Percentiles rank a stretch among this genome's conserved stretches.
Evolutionary conservation across 2,329 filamentous ascomycete species (phyloP).

Genomic region (Xylaria digitata): DNA sequence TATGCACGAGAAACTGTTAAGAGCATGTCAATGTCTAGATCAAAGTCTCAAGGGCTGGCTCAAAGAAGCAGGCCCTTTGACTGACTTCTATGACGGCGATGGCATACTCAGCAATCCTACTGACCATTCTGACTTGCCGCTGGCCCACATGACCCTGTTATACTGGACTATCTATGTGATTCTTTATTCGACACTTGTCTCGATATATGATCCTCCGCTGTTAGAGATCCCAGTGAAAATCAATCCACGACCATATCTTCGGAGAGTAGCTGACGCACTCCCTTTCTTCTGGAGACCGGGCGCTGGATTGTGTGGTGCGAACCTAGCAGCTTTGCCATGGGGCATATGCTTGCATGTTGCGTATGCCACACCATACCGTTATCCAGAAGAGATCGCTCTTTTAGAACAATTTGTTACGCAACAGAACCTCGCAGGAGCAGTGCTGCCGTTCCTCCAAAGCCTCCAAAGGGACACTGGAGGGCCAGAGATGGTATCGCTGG

Average conservation of each 20-base stretch:
- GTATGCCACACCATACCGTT: conserved; percentile 19
- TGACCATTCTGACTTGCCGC: conserved; percentile 22
- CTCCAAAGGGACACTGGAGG: conserved; percentile 28
- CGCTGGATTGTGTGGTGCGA: conserved; percentile 32
- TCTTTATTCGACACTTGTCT: conserved; percentile 33
- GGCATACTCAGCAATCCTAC: conserved; percentile 13
- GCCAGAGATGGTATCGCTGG: conserved; percentile 20
- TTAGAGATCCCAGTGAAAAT: conserved; percentile 17
- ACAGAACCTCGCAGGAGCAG: neutral
- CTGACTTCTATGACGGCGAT: conserved; percentile 25
- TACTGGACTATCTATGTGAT: conserved; percentile 33
- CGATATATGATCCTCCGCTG: conserved; percentile 25
- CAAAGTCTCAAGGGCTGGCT: conserved; percentile 34
- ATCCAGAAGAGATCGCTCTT: conserved; percentile 15
- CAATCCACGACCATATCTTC: conserved; percentile 30
- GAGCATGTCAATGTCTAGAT: conserved; percentile 28
- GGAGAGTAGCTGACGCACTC: conserved; percentile 30
- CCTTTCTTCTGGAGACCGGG: conserved; percentile 37
- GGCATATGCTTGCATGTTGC: conserved; percentile 31
- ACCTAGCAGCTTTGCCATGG: conserved; percentile 30
- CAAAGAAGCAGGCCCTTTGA: conserved; percentile 23
- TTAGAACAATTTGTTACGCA: conserved; percentile 22
- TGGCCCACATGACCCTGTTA: conserved; percentile 36
- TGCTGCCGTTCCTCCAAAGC: conserved; percentile 31
- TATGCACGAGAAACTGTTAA: conserved; percentile 3